A percentile compares a stretch with the other conserved stretches of the same genome.
phyloP scores from a whole-genome alignment of 1,284 basidiomycete genomes.

The Ceratorhiza oryzae-sativae region DNA sequence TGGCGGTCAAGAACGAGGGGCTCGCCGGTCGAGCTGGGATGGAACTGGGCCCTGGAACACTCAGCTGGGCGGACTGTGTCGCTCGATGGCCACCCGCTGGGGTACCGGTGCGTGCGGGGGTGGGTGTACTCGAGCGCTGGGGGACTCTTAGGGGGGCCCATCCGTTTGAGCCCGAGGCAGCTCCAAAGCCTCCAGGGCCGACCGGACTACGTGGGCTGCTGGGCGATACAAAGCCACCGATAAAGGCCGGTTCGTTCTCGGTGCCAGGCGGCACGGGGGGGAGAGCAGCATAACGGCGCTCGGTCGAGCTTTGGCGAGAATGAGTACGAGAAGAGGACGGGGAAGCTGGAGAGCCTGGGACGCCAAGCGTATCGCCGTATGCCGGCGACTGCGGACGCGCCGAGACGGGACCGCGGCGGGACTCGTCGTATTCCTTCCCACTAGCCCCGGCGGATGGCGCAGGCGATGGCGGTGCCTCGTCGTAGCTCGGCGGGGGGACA shows the following conservation, averaged over 20 bases:
- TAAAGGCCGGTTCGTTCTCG: constrained; percentile 16
- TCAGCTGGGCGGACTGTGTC: constrained; percentile 30
- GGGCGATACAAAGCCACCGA: constrained; percentile 29
- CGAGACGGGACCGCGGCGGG: constrained; percentile 7
- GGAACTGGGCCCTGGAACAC: constrained; percentile 24
- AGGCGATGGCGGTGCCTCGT: constrained; percentile 50
- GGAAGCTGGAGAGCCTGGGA: constrained; percentile 14
- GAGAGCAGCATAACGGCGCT: constrained; percentile 45
- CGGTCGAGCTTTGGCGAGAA: constrained; percentile 34
- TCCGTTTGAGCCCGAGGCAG: constrained; percentile 29
- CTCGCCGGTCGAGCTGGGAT: constrained; percentile 48
- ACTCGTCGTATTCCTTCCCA: constrained; percentile 16
- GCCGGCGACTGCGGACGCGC: constrained; percentile 16
- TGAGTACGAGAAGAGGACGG: constrained; percentile 13
- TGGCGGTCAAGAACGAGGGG: constrained; percentile 50
- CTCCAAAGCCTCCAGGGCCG: constrained; percentile 36
- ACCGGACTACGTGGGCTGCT: constrained; percentile 26
- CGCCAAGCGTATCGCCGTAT: constrained; percentile 22
- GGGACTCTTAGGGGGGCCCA: constrained; percentile 26
- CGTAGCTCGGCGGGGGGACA: constrained; percentile 73
- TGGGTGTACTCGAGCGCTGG: constrained; percentile 40
- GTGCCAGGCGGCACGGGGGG: constrained; percentile 46
- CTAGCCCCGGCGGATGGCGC: constrained; percentile 39
- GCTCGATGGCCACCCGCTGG: constrained; percentile 34
- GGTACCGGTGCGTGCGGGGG: constrained; percentile 46